phyloP scores from a whole-genome alignment of 2,329 filamentous ascomycete genomes.

The Gremmenia infestans region DNA sequence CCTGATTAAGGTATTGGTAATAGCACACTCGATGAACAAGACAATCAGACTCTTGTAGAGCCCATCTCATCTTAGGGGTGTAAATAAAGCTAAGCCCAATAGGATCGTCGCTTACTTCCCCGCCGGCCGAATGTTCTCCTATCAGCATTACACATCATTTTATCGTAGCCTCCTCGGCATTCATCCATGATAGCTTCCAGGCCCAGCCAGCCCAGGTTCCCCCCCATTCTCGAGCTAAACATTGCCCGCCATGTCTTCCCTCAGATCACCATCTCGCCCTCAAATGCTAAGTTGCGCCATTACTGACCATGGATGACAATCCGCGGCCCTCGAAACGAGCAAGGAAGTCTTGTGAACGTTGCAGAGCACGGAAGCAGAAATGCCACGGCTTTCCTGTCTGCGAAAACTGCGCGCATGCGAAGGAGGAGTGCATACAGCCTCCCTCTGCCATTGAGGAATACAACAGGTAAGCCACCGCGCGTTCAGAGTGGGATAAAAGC shows the following conservation, averaged over 20 bases:
- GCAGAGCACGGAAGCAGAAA: conserved; percentile 24
- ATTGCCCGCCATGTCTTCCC: not conserved
- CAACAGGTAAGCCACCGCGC: conserved; percentile 17
- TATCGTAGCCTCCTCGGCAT: not conserved
- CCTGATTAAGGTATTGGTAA: too few relatives aligned
- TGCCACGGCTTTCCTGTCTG: conserved; percentile 26
- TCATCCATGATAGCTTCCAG: too few relatives aligned
- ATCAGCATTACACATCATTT: not conserved
- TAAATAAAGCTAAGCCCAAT: not conserved
- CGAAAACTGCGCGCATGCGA: conserved; percentile 23
- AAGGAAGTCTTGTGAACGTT: conserved; percentile 24
- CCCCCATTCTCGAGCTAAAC: not conserved
- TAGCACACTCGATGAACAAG: too few relatives aligned
- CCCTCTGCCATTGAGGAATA: conserved; percentile 27
- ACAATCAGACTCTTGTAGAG: too few relatives aligned
- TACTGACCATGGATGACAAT: conserved; percentile 22
- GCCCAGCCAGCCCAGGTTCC: not conserved
- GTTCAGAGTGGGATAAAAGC: not conserved
- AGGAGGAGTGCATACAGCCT: conserved; percentile 26
- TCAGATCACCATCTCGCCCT: not conserved
- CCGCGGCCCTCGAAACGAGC: conserved; percentile 26
- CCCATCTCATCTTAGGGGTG: not conserved
- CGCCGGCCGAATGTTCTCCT: not conserved
- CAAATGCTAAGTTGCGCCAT: not conserved
- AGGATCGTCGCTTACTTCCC: not conserved